phyloP scores from a whole-genome alignment of 2,329 filamentous ascomycete genomes.

The Aspergillus ustus region DNA sequence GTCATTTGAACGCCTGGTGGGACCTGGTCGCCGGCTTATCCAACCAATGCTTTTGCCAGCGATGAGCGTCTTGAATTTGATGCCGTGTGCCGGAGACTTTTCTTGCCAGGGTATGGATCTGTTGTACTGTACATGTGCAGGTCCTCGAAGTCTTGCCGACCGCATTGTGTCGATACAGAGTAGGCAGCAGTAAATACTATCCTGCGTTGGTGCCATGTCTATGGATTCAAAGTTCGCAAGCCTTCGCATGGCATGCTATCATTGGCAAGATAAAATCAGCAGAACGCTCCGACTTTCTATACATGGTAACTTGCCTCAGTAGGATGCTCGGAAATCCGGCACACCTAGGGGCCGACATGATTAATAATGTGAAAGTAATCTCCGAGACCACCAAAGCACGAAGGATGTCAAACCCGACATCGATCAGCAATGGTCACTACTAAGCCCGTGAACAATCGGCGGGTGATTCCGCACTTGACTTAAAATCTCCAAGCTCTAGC shows the following conservation, averaged over 20 bases:
- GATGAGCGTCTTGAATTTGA: neutral
- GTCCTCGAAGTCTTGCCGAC: neutral
- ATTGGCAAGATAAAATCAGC: neutral
- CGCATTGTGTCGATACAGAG: neutral
- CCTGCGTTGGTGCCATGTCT: neutral
- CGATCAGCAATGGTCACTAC: neutral
- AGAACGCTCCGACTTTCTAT: neutral
- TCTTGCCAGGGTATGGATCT: neutral
- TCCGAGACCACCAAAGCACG: neutral
- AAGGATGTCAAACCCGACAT: neutral
- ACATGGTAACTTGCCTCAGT: neutral
- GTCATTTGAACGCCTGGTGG: conserved; percentile 7
- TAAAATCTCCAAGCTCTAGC: neutral
- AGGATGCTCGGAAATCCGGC: neutral
- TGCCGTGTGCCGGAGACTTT: neutral
- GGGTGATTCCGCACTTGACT: neutral
- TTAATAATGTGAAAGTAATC: neutral
- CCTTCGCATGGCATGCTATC: neutral
- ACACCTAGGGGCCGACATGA: neutral
- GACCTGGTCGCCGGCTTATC: conserved; percentile 2
- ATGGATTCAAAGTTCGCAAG: neutral
- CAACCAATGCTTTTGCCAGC: neutral
- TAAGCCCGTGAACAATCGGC: neutral
- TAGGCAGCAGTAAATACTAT: neutral
- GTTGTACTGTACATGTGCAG: neutral